phyloP scores from a whole-genome alignment of 129 eudicot genomes.

The Saposhnikovia divaricata region DNA sequence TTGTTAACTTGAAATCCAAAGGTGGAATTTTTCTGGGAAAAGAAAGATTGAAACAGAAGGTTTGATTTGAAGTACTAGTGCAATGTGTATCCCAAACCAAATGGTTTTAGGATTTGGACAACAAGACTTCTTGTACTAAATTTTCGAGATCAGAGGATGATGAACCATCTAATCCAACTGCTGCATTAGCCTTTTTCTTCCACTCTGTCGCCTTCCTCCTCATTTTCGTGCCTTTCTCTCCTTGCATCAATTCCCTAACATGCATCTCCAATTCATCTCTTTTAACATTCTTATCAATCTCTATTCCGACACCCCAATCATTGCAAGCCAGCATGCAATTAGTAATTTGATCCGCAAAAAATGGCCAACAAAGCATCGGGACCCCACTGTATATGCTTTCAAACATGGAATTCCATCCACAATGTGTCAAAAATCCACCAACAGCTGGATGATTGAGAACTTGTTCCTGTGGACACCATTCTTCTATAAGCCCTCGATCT shows the following conservation, averaged over 20 bases:
- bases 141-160: not conserved
- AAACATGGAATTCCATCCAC: constrained; percentile 10
- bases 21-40: too few species aligned
- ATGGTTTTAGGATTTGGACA: not conserved
- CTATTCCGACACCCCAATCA: not conserved
- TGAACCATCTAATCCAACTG: not conserved
- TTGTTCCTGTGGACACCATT: constrained; percentile 1
- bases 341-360: constrained; percentile 1
- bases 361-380: constrained; percentile 8
- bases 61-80: too few species aligned
- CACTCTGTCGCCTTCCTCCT: not conserved
- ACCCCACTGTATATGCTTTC: not conserved
- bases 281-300: not conserved
- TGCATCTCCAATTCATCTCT: not conserved
- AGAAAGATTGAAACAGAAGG: too few species aligned
- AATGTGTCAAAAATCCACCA: constrained; percentile 8
- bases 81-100: not conserved
- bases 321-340: not conserved
- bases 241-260: not conserved
- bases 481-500: not conserved
- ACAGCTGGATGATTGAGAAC: not conserved
- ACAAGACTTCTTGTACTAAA: not conserved
- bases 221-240: not conserved
- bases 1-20: too few species aligned
- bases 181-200: constrained; percentile 3